Base-by-base conservation (phyloP, 140 eudicot species). In the Stevia rebaudiana region DNA sequence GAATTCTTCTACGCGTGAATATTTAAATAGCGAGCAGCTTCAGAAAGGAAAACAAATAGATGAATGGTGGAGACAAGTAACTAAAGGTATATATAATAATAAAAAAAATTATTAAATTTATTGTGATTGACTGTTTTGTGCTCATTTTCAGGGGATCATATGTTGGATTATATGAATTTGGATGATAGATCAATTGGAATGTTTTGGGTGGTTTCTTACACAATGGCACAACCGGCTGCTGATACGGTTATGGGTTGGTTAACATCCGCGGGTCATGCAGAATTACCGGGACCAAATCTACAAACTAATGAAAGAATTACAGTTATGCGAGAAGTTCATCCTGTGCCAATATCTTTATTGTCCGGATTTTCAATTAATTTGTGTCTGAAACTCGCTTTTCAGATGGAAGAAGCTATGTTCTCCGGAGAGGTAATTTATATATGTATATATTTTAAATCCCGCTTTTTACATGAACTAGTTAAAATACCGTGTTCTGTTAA, bases 31-130 rank as follows among this genome's bases (percentile, higher is more conserved):
- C 41, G 98, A 91, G 70, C 95, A 84, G 70, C 95, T 87, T 69
- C 98, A 87, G 61, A 91, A 91, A 83, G 98, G 98, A 77, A 91
- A 91, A 70, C 98, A 87, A 61, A 91, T 91, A 50, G 98, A 91
- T 75, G 98, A 91, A 72, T 91, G 96, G 98, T 87, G 98, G 98
- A 87, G 74, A 70, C 95, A 90, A 84, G 90, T 69, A 61, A 81
- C 78, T 71, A 91, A 87, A 87, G 97, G 97, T 90, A 82, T 33
- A 55, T 53, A 30, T 7, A 12, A 6, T 28, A 13, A 42, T 18
- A 56, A 55, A 33, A 8, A 36, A 49, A 8, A 28, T 51, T 18
- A 16, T 57, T 30, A 33, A 22, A 12, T 24, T n/a, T n/a, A 11
- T 28, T 5, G 44, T 18, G 37, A 11, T 59, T 52, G 23, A 41